phyloP scores from a whole-genome alignment of 2,329 filamentous ascomycete species.

The Aspergillus calidoustus region DNA sequence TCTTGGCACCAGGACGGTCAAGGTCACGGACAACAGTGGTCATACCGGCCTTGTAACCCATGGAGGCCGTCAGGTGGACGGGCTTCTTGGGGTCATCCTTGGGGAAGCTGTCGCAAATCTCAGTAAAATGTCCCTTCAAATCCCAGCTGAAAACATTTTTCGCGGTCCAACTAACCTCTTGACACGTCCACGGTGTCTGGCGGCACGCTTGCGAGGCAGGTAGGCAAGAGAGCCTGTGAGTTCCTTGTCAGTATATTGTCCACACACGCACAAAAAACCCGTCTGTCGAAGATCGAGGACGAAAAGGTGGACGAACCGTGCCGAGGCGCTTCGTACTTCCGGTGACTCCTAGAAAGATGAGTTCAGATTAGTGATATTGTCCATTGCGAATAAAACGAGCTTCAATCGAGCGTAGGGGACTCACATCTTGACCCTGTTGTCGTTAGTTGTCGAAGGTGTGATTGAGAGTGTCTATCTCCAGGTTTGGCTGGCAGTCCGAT shows the following conservation, averaged over 20 bases:
- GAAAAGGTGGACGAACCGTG: constrained; percentile 81
- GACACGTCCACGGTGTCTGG: constrained; percentile 94
- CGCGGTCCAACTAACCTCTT: constrained; percentile 75
- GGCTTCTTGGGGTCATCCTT: constrained; percentile 99
- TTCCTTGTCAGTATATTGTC: constrained; percentile 36
- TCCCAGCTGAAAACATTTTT: constrained; percentile 4
- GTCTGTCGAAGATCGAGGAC: constrained; percentile 48
- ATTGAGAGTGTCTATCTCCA: constrained; percentile 46
- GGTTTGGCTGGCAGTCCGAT: constrained; percentile 41
- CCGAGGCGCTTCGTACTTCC: constrained; percentile 84
- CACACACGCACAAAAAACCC: constrained; percentile 34
- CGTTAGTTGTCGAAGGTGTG: constrained; percentile 52
- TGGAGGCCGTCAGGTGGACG: constrained; percentile 94
- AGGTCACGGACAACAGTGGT: constrained; percentile 99
- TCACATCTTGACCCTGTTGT: constrained; percentile 55
- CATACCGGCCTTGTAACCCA: constrained; percentile 99
- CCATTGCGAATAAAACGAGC: constrained; percentile 4
- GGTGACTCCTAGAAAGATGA: constrained; percentile 55
- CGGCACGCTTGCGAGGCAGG: constrained; percentile 87
- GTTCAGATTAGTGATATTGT: constrained; percentile 34
- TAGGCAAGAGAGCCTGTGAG: constrained; percentile 72
- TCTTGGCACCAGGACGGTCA: constrained; percentile 98
- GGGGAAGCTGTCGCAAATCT: constrained; percentile 74
- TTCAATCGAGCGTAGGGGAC: constrained; percentile 28
- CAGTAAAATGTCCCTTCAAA: constrained; percentile 31